Evolutionary conservation across 1,284 basidiomycete genomes (phyloP).

Genomic region (Trametes versicolor): DNA sequence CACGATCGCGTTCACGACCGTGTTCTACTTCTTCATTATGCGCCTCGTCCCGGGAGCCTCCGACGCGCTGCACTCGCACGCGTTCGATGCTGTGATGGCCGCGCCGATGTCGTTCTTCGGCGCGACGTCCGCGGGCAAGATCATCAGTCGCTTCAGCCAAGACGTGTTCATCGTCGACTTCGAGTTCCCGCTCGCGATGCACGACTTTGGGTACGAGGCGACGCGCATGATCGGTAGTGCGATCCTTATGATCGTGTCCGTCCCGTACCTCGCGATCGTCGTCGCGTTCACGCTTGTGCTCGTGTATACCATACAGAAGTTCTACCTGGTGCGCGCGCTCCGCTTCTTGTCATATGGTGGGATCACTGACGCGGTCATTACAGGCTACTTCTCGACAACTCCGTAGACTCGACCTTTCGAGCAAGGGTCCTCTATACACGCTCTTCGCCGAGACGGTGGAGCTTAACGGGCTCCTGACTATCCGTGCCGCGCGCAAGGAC

Average conservation of each 20-base stretch:
- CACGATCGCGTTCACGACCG: conserved; percentile 11
- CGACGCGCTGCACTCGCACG: background rate
- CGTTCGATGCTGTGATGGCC: conserved; percentile 9
- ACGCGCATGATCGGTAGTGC: conserved; percentile 18
- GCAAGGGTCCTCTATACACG: conserved; percentile 12
- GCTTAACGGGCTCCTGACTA: conserved; percentile 13
- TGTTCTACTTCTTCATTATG: conserved; percentile 14
- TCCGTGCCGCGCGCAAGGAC: conserved; percentile 10
- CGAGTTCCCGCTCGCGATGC: conserved; percentile 19
- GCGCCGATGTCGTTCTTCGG: conserved; percentile 17
- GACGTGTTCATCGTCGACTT: conserved; percentile 18
- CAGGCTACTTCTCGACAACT: conserved; percentile 13
- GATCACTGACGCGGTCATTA: background rate
- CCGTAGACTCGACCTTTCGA: conserved; percentile 9
- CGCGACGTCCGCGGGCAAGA: conserved; percentile 11
- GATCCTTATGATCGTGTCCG: conserved; percentile 14
- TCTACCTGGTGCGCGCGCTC: conserved; percentile 5
- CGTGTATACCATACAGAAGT: conserved; percentile 13
- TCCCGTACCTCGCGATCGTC: conserved; percentile 17
- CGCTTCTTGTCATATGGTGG: background rate
- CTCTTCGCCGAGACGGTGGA: conserved; percentile 16
- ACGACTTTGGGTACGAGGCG: conserved; percentile 16
- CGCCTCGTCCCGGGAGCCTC: conserved; percentile 15
- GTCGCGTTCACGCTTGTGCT: conserved; percentile 10
- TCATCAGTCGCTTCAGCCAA: conserved; percentile 17